phyloP scores from a whole-genome alignment of 345 rosid species.

The Abelmoschus esculentus region DNA sequence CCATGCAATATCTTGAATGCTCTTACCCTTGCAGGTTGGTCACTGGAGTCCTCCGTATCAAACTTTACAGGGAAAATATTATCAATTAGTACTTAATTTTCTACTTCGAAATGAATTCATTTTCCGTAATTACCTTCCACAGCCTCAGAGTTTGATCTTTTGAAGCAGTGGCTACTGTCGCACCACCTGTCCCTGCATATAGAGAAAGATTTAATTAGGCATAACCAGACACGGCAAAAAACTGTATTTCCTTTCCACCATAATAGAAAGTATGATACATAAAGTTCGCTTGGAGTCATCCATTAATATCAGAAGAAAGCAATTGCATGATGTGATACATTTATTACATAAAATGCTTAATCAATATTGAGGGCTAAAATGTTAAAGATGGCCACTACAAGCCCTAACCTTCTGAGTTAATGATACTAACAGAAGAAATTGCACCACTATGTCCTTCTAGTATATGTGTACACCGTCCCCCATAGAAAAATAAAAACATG shows the following conservation, averaged over 20 bases:
- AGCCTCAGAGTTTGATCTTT: constrained; percentile 86
- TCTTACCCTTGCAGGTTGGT: constrained; percentile 40
- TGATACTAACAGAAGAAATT: constrained; percentile 59
- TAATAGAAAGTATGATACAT: too few relatives aligned
- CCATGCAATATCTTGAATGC: constrained; percentile 78
- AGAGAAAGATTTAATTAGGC: neutral
- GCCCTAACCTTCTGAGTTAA: constrained; percentile 48
- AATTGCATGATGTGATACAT: too few relatives aligned
- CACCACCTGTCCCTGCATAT: constrained; percentile 39
- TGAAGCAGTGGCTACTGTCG: constrained; percentile 74
- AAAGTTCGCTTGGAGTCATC: too few relatives aligned
- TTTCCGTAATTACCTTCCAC: constrained; percentile 67
- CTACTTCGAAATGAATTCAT: neutral
- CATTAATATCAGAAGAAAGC: too few relatives aligned
- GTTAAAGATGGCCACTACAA: constrained; percentile 32
- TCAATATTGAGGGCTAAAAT: neutral
- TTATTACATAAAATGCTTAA: too few relatives aligned
- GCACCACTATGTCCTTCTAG: constrained; percentile 75
- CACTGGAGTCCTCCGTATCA: constrained; percentile 31
- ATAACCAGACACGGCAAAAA: neutral
- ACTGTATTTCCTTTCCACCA: too few relatives aligned
- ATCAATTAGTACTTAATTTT: constrained; percentile 11
- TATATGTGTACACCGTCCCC: constrained; percentile 62
- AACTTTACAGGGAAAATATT: constrained; percentile 33
- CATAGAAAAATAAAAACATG: too few relatives aligned